These are phyloP conservation scores for Closterium sp. DNA, from an alignment of 139 green algal species.

Conservation along the genomic window DNA sequence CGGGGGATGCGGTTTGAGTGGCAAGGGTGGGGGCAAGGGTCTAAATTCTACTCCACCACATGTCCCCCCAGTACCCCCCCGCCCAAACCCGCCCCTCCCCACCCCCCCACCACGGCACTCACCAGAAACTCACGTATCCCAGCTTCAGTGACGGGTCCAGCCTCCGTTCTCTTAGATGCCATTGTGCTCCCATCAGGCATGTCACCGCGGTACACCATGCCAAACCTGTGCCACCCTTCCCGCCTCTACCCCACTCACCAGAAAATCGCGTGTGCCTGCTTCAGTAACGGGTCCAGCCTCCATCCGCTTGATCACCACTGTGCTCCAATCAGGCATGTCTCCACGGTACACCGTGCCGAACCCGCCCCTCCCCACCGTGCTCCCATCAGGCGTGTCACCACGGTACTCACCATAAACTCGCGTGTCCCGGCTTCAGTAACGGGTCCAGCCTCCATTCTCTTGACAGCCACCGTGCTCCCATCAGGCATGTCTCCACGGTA, in stretches of 20 bases:
- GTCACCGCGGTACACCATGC: neutral
- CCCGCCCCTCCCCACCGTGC: neutral
- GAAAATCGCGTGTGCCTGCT: neutral
- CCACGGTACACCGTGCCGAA: conserved; percentile 9
- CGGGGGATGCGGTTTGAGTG: no score
- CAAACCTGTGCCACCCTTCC: neutral
- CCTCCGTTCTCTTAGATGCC: neutral
- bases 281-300: neutral
- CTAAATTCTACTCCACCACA: no score
- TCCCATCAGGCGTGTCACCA: neutral
- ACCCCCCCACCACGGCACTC: neutral
- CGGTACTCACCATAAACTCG: neutral
- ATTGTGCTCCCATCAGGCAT: neutral
- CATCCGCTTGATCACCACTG: conserved; percentile 8
- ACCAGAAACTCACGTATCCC: neutral
- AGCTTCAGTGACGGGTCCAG: neutral
- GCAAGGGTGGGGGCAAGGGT: no score
- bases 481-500: neutral
- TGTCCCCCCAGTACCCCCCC: neutral
- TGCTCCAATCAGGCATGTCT: neutral
- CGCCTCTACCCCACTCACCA: neutral
- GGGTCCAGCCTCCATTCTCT: neutral
- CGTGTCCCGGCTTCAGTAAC: neutral
- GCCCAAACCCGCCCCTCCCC: neutral
- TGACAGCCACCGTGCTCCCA: neutral